Base-by-base conservation (phyloP, 169 alveolate species). In the Plasmodium vivax region DNA sequence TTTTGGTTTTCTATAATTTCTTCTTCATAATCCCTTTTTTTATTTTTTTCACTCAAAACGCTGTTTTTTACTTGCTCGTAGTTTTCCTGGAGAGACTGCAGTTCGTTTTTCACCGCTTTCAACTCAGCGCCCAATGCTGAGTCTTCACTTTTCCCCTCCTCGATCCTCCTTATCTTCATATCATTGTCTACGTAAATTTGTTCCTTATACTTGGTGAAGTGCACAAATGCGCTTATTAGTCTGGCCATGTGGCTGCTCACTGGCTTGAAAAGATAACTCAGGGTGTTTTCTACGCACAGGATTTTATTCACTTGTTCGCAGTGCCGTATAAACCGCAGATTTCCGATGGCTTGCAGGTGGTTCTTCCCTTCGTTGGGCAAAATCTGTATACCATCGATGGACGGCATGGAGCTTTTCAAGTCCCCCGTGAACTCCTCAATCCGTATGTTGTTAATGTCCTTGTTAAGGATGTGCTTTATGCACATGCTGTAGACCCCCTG, bases 401-500 rank as follows among this genome's bases (percentile, higher is more conserved):
- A 82, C 8, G 95, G 95, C 92, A 92, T 81, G 16, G 95, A 27
- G 43, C 95, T 81, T 82, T 81, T 92, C 41, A 92, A 82, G 58
- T 82, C 92, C 34, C 95, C 95, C 1, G 95, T 92, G 77, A 82
- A 92, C 36, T 92, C 95, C 23, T 92, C 95, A 19, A 92, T 92
- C 6, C 95, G 47, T 71, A 92, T 92, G 77, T 81, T 92, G 19
- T 92, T 71, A n/a, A 92, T 92, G 75, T 92, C 95, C 82, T 92
- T 92, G 79, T 92, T 92, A 23, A 92, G 83, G 56, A 92, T 92
- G 36, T 92, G 83, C 56, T 92, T 92, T 92, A 92, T 92, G 27
- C 95, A 92, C 56, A 92, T 73, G 77, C 95, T 92, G 58, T 92
- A 92, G 1, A 92, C 92, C 8, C 95, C 95, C 54, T 92, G 95